Percentiles rank a stretch among this genome's conserved stretches.
These are phyloP conservation scores for Candida oleophila DNA, from an alignment of 805 yeast species.

Conservation along the genomic window DNA sequence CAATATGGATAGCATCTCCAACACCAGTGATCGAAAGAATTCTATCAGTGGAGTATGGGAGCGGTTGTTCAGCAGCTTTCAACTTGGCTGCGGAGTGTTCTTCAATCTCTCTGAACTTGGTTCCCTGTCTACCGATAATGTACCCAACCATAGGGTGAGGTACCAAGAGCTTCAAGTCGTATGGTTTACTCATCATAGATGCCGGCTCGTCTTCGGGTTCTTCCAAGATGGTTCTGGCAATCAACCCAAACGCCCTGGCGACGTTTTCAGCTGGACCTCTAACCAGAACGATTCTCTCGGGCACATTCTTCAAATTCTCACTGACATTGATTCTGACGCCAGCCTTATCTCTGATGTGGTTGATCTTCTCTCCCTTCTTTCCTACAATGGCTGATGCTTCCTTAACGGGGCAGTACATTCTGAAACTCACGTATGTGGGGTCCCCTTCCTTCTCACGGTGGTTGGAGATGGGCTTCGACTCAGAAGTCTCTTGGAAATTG, in stretches of 20 bases:
- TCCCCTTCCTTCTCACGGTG: constrained; percentile 47
- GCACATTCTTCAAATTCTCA: constrained; percentile 68
- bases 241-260: constrained; percentile 78
- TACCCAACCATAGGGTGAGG: constrained; percentile 82
- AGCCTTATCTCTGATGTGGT: constrained; percentile 61
- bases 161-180: constrained; percentile 59
- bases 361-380: constrained; percentile 73
- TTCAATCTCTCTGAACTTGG: constrained; percentile 76
- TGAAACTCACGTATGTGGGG: constrained; percentile 61
- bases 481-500: not conserved
- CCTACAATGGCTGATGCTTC: constrained; percentile 79
- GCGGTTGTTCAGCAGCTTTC: constrained; percentile 66
- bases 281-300: constrained; percentile 72
- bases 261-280: constrained; percentile 76
- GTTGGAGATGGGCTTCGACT: constrained; percentile 35
- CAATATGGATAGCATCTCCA: constrained; percentile 85
- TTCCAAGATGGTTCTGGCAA: constrained; percentile 62
- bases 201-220: constrained; percentile 69
- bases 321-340: constrained; percentile 67
- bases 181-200: constrained; percentile 49
- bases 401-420: constrained; percentile 73
- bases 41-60: constrained; percentile 79
- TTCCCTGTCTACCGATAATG: constrained; percentile 76
- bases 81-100: constrained; percentile 76
- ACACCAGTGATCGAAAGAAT: constrained; percentile 70